A percentile compares a stretch with the other conserved stretches of the same genome.
Evolutionary conservation across 1,139 yeast genomes (phyloP).

Genomic region (Yamadazyma diddensiae): DNA sequence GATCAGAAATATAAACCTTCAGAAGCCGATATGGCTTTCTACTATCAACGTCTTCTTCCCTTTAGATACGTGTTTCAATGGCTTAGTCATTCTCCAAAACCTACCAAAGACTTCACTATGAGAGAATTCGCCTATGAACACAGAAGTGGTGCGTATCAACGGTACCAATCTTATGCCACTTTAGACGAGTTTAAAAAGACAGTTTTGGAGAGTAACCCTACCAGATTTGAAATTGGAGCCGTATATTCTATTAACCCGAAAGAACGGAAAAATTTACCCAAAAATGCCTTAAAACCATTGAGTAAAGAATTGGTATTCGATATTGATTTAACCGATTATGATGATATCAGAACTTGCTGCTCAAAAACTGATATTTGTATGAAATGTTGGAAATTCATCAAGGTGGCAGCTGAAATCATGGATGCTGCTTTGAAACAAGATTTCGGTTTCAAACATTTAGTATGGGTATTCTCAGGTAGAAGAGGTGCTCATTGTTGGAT

Average conservation of each 20-base stretch:
- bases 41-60: conserved; percentile 70
- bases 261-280: conserved; percentile 76
- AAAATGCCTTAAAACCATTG: conserved; percentile 74
- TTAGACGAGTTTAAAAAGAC: conserved; percentile 74
- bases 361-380: conserved; percentile 78
- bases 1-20: conserved; percentile 44
- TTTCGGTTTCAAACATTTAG: conserved; percentile 80
- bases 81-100: conserved; percentile 82
- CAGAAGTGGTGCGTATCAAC: conserved; percentile 79
- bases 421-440: conserved; percentile 75
- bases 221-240: conserved; percentile 95
- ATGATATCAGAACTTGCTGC: conserved; percentile 91
- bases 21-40: conserved; percentile 67
- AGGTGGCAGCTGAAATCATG: conserved; percentile 78
- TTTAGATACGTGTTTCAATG: conserved; percentile 77
- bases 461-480: conserved; percentile 98
- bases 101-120: conserved; percentile 70
- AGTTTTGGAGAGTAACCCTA: conserved; percentile 73
- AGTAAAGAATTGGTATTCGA: conserved; percentile 90
- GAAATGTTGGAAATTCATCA: conserved; percentile 92
- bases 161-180: conserved; percentile 74
- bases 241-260: conserved; percentile 84
- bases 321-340: conserved; percentile 97
- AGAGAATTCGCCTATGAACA: conserved; percentile 94
- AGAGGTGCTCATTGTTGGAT: conserved; percentile 99